Evolutionary conservation across 371 early-diverging fungal genomes (phyloP).

Genomic region (Sporodiniella umbellata): DNA sequence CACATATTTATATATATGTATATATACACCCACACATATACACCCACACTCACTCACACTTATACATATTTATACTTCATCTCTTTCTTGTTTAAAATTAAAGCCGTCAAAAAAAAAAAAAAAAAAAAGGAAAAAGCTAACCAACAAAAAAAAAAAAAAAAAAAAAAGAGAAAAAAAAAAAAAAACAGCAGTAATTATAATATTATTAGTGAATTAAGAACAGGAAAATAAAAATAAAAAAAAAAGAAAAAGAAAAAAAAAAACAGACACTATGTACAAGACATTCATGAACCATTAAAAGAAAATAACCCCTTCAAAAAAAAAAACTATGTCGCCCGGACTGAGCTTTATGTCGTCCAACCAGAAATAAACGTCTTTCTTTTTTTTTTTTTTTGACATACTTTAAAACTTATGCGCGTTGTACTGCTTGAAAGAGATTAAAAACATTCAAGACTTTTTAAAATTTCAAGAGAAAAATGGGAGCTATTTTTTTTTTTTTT

Average conservation of each 20-base stretch:
- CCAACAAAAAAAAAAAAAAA: not conserved
- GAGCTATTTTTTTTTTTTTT: too few species aligned
- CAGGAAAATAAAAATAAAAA: too few species aligned
- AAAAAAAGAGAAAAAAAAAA: not conserved
- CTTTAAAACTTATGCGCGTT: not conserved
- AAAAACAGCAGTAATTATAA: not conserved
- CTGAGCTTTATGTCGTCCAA: too few species aligned
- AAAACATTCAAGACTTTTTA: not conserved
- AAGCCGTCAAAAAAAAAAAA: constrained; percentile 9
- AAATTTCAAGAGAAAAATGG: not conserved
- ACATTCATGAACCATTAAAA: not conserved
- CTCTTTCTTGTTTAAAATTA: constrained; percentile 17
- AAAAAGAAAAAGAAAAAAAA: too few species aligned
- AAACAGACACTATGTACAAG: too few species aligned
- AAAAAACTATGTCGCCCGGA: too few species aligned
- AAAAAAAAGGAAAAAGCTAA: not conserved
- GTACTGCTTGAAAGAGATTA: not conserved
- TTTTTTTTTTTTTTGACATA: not conserved
- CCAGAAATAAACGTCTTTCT: too few species aligned
- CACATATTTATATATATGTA: too few species aligned
- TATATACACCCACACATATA: too few species aligned
- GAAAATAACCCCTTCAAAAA: not conserved
- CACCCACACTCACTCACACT: too few species aligned
- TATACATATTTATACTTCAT: too few species aligned
- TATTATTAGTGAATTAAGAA: too few species aligned